These are phyloP conservation scores for Moesziomyces globuligerus DNA, from an alignment of 1,284 basidiomycete species.

Conservation along the genomic window DNA sequence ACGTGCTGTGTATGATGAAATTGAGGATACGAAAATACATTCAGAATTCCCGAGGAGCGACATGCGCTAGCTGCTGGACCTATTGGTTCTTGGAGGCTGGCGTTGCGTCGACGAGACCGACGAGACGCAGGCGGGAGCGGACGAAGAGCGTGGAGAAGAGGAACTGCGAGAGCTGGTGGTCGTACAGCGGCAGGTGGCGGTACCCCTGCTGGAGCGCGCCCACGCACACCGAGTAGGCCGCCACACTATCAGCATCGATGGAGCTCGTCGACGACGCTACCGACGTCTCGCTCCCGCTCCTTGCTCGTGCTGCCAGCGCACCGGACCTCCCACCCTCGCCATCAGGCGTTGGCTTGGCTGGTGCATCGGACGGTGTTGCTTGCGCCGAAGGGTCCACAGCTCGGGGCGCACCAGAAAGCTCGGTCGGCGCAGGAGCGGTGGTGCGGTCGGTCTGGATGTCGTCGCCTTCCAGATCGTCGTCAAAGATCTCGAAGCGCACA, in stretches of 20 bases:
- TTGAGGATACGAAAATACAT: background rate
- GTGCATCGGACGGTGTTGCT: background rate
- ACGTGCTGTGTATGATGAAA: too few species aligned
- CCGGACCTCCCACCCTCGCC: background rate
- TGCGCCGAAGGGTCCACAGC: too few species aligned
- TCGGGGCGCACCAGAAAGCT: conserved; percentile 3
- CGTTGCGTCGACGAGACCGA: conserved; percentile 30
- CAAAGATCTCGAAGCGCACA: conserved; percentile 61
- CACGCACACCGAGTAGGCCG: conserved; percentile 37
- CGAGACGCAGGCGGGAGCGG: conserved; percentile 44
- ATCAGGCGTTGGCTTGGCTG: conserved; percentile 1
- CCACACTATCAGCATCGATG: conserved; percentile 48
- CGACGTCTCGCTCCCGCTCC: conserved; percentile 12
- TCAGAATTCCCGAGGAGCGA: too few species aligned
- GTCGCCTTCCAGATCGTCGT: conserved; percentile 37
- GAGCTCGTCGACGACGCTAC: conserved; percentile 21
- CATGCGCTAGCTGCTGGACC: background rate
- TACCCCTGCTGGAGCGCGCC: conserved; percentile 58
- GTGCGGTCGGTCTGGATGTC: background rate
- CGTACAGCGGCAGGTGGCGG: conserved; percentile 62
- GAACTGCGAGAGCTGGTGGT: conserved; percentile 58
- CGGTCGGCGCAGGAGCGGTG: background rate
- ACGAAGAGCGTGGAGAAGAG: conserved; percentile 64
- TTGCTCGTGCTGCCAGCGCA: background rate
- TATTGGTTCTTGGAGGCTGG: conserved; percentile 1